Percentiles rank a stretch among this genome's conserved stretches.
phyloP scores from a whole-genome alignment of 2,329 filamentous ascomycete genomes.

The Xylariaceae sp. region DNA sequence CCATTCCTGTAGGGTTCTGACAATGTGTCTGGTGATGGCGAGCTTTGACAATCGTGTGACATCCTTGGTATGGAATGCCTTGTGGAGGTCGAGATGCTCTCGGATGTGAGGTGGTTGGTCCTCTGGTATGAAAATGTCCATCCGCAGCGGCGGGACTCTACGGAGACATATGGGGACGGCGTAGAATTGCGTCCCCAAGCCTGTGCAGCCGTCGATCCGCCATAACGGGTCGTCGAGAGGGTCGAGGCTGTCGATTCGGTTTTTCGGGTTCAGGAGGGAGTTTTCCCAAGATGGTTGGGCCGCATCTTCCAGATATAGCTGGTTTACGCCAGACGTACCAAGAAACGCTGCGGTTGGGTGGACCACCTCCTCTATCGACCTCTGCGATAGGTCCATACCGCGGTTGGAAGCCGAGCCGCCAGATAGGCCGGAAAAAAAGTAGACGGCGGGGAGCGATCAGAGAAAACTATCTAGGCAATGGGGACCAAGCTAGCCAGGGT shows the following conservation, averaged over 20 bases:
- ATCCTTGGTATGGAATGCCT: conserved; percentile 52
- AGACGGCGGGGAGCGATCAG: conserved; percentile 11
- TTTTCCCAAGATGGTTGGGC: conserved; percentile 36
- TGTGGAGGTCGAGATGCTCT: conserved; percentile 43
- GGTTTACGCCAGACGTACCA: conserved; percentile 9
- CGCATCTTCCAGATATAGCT: conserved; percentile 6
- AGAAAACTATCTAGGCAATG: neutral
- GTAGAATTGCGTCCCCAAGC: conserved; percentile 53
- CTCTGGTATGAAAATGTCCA: conserved; percentile 55
- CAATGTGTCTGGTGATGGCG: conserved; percentile 48
- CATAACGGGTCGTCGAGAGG: conserved; percentile 42
- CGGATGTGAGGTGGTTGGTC: conserved; percentile 40
- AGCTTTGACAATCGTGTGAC: conserved; percentile 42
- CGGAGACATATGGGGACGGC: conserved; percentile 48
- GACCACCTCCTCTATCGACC: conserved; percentile 49
- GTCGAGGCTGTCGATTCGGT: conserved; percentile 53
- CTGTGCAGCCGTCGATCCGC: conserved; percentile 54
- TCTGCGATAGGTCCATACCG: conserved; percentile 49
- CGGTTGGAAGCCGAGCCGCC: conserved; percentile 14
- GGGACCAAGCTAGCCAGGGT: conserved; percentile 2
- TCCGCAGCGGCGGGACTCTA: conserved; percentile 44
- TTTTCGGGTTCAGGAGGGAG: conserved; percentile 54
- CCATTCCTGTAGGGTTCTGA: conserved; percentile 50
- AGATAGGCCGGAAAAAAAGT: conserved; percentile 8
- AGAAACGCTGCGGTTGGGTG: conserved; percentile 53